A percentile compares a stretch with the other conserved stretches of the same genome.
Conservation (phyloP, 163 green algal species). For the Prototheca wickerhamii region DNA sequence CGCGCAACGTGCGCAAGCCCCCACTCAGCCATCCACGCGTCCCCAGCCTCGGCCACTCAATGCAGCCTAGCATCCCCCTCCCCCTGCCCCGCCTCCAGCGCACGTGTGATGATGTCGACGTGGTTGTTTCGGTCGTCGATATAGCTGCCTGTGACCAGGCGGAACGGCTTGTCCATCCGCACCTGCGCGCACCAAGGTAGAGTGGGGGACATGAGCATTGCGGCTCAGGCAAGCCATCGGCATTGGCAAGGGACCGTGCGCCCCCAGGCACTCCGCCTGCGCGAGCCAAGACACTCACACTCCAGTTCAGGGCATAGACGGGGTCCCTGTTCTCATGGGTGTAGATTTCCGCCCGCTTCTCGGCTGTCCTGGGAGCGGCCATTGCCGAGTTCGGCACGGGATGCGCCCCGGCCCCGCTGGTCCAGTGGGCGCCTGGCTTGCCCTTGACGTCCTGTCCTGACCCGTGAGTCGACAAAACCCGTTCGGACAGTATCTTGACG, state of each 20-base stretch:
- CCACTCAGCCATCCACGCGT: neutral
- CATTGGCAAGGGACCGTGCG: too few relatives aligned
- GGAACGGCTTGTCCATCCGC: slow-evolving; percentile 74
- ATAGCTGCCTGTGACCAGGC: slow-evolving; percentile 84
- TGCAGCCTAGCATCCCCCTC: too few relatives aligned
- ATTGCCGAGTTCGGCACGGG: neutral
- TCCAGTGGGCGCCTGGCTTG: too few relatives aligned
- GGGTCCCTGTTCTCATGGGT: slow-evolving; percentile 70
- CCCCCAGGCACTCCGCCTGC: neutral
- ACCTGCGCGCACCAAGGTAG: slow-evolving; percentile 41
- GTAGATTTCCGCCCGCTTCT: slow-evolving; percentile 81
- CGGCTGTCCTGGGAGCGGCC: neutral
- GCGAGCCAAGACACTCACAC: slow-evolving; percentile 55
- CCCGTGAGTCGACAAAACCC: too few relatives aligned
- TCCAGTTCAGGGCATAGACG: slow-evolving; percentile 92
- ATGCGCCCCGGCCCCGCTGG: too few relatives aligned
- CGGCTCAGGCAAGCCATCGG: too few relatives aligned
- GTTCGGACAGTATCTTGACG: too few relatives aligned
- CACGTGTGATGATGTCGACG: slow-evolving; percentile 66
- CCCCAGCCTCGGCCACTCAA: neutral
- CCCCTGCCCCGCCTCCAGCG: neutral
- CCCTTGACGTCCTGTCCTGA: too few relatives aligned
- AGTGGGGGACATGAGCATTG: neutral
- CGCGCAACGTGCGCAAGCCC: neutral
- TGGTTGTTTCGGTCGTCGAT: slow-evolving; percentile 80